Conservation (phyloP, 495 filamentous ascomycete genomes). For the Hyaloscypha finlandica region DNA sequence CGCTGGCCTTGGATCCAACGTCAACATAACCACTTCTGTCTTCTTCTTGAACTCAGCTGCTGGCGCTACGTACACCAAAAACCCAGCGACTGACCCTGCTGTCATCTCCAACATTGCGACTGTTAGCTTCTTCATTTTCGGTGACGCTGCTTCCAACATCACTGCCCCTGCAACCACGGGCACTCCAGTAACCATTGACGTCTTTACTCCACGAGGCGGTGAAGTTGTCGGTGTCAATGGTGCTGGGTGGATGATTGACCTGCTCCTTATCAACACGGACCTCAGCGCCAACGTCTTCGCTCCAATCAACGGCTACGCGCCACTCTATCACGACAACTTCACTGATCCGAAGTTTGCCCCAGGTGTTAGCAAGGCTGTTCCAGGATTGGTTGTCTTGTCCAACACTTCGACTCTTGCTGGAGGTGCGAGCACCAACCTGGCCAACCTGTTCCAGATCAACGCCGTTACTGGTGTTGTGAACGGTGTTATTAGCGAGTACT, state of each 20-base stretch:
- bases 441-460: neutral
- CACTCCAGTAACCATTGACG: neutral
- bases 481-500: neutral
- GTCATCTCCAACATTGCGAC: constrained; percentile 5
- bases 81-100: neutral
- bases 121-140: constrained; percentile 4
- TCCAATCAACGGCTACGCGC: neutral
- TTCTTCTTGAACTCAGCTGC: constrained; percentile 3
- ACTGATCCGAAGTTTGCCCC: neutral
- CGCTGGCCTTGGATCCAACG: neutral
- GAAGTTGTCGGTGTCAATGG: constrained; percentile 1
- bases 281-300: constrained; percentile 3
- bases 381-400: constrained; percentile 6
- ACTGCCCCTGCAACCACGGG: neutral
- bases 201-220: neutral
- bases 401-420: constrained; percentile 3
- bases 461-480: constrained; percentile 1
- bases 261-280: neutral
- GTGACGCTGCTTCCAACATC: neutral
- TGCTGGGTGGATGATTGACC: neutral
- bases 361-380: constrained; percentile 2
- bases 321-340: constrained; percentile 6
- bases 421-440: neutral
- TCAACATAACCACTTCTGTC: neutral
- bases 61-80: neutral